Evolutionary conservation across 495 filamentous ascomycete species (phyloP).

Genomic region (Aspergillus avenaceus): DNA sequence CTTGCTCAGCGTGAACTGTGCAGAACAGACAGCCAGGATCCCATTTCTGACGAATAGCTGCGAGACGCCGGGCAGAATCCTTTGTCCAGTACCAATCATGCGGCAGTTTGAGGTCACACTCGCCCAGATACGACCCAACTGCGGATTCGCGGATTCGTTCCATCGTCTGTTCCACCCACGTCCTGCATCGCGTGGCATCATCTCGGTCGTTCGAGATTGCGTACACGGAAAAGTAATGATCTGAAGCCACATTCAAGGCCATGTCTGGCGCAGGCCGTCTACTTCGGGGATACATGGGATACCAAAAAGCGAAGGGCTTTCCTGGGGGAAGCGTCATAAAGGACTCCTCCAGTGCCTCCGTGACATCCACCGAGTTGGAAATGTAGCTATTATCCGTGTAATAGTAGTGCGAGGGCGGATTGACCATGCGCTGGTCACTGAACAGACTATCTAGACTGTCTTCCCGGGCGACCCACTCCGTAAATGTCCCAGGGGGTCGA

Average conservation of each 20-base stretch:
- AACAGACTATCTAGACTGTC: conserved; percentile 41
- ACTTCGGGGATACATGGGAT: conserved; percentile 43
- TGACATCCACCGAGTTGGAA: conserved; percentile 36
- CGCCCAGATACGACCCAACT: conserved; percentile 48
- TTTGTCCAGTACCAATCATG: conserved; percentile 40
- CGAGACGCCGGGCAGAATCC: conserved; percentile 23
- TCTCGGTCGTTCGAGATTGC: conserved; percentile 43
- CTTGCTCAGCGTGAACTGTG: too few species aligned
- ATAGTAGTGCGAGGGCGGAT: conserved; percentile 42
- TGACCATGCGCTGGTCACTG: conserved; percentile 30
- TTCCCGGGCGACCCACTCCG: conserved; percentile 27
- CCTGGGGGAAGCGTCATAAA: conserved; percentile 39
- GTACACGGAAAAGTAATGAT: conserved; percentile 53
- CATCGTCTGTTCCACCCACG: conserved; percentile 41
- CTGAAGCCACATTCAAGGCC: conserved; percentile 48
- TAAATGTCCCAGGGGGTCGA: conserved; percentile 25
- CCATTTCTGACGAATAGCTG: conserved; percentile 36
- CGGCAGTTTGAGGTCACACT: conserved; percentile 44
- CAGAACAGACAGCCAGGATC: too few species aligned
- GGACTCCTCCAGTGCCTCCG: conserved; percentile 34
- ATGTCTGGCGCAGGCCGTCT: conserved; percentile 37
- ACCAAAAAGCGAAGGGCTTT: conserved; percentile 44
- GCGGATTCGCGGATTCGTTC: conserved; percentile 25
- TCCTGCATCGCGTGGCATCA: conserved; percentile 35
- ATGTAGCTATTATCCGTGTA: conserved; percentile 49